These are phyloP conservation scores for Ettlia oleoabundans DNA, from an alignment of 139 green algal species.

Conservation along the genomic window DNA sequence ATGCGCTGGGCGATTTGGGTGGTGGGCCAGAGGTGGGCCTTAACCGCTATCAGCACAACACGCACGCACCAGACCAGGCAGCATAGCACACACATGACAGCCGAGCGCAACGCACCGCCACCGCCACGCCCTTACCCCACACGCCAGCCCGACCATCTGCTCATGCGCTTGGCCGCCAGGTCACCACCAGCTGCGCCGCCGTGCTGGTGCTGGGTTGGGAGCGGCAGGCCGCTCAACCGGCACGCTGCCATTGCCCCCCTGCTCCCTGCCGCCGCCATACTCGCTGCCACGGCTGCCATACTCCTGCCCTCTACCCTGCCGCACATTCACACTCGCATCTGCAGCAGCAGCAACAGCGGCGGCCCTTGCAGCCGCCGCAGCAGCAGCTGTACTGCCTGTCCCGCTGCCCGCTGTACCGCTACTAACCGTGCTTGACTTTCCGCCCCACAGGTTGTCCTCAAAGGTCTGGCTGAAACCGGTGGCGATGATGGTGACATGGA, in stretches of 20 bases:
- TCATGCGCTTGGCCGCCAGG: background rate
- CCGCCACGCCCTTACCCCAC: background rate
- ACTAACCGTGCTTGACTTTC: slow-evolving; percentile 16
- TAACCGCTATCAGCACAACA: too few relatives aligned
- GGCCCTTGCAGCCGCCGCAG: background rate
- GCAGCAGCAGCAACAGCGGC: background rate
- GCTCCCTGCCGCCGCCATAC: background rate
- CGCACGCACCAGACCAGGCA: background rate
- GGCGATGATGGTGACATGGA: slow-evolving; percentile 95
- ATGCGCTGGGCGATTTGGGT: too few relatives aligned
- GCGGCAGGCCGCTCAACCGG: background rate
- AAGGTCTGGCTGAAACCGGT: slow-evolving; percentile 88
- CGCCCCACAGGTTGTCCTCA: slow-evolving; percentile 69
- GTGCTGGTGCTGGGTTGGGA: background rate
- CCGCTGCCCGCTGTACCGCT: background rate
- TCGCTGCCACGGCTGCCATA: background rate
- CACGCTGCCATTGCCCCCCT: background rate
- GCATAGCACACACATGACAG: background rate
- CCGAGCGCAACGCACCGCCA: background rate
- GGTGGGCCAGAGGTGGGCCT: too few relatives aligned
- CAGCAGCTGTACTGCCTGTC: background rate
- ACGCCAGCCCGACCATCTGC: background rate
- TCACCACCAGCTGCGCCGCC: slow-evolving; percentile 4
- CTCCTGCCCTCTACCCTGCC: too few relatives aligned
- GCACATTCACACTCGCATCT: background rate